Base-by-base conservation (phyloP, 495 filamentous ascomycete genomes). In the Penicillium soppii region DNA sequence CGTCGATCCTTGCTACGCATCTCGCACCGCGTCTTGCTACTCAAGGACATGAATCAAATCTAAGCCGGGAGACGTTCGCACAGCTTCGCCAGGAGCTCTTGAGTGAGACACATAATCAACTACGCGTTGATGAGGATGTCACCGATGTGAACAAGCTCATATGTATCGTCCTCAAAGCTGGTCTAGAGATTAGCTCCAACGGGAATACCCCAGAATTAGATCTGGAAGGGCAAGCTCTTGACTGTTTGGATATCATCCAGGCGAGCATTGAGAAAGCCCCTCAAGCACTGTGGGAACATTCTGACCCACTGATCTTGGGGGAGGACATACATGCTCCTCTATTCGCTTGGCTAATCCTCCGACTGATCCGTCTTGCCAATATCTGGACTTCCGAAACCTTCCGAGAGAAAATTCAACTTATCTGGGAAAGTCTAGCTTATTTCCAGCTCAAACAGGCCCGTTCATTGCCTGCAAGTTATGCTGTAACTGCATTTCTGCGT, bases 91-190 rank as follows among this genome's bases (percentile, higher is more conserved):
- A 78, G 35, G 88, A 90, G 59, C 75, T 88, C 30, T 68, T 87
- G 13, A 62, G 72, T 61, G 57, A 68, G 54, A 52, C 72, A 74
- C 55, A 71, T 32, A 73, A 50, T 58, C 69, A 61, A 61, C 54
- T 57, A 32, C 73, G 50, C 62, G 75, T 76, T 5, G 82, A 86
- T 50, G 83, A 89, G 44, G 83, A 85, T 52, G 67, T 89, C 41
- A 78, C 83, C 7, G 81, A 91, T 63, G 90, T 92, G 54, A 84
- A 88, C 63, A 86, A 89, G 68, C 77, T 97, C 20, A 85, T 97
- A 27, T 86, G 84, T 55, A 86, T 96, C 52, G 86, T 95, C 55
- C 78, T 89, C 42, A 83, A 88, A 58, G 89, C 90, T 37, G 88
- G 92, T 17, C 68, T 98, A 2, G 89, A 89, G 47, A 74, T 74